Evolutionary conservation across 2,329 filamentous ascomycete species (phyloP).

Genomic region (Cladosporium sp.): DNA sequence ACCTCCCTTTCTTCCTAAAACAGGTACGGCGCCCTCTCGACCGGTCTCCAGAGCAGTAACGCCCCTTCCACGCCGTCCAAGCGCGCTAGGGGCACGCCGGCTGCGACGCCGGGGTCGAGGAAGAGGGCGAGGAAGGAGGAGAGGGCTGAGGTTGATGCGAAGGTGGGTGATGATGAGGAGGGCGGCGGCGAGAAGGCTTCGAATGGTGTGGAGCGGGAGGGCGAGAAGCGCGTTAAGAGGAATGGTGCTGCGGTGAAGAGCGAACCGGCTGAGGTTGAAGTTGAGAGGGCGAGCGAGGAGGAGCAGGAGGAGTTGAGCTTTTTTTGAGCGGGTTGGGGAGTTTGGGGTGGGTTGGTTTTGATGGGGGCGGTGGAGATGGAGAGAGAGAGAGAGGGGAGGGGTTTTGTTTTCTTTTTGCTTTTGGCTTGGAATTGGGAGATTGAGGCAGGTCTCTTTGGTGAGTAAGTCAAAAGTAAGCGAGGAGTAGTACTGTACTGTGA

Average conservation of each 20-base stretch:
- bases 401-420: no score
- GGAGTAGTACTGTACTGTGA: neutral
- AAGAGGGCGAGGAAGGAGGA: slow-evolving; percentile 11
- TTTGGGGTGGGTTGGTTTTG: neutral
- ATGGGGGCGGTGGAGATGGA: no score
- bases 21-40: slow-evolving; percentile 10
- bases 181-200: neutral
- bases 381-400: no score
- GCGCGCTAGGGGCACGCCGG: no score
- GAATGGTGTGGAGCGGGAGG: no score
- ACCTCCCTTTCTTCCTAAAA: neutral
- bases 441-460: no score
- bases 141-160: neutral
- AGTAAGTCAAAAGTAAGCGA: neutral
- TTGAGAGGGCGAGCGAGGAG: no score
- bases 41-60: slow-evolving; percentile 1
- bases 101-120: slow-evolving; percentile 6
- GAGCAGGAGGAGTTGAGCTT: slow-evolving; percentile 1
- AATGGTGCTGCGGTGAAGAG: no score
- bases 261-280: no score
- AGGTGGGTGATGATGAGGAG: neutral
- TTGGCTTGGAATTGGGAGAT: neutral
- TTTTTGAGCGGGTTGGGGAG: neutral
- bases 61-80: neutral
- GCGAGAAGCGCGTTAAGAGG: no score